Percentiles rank a stretch among this genome's conserved stretches.
Conservation (phyloP, 805 yeast genomes). For the Candida ovalis region DNA sequence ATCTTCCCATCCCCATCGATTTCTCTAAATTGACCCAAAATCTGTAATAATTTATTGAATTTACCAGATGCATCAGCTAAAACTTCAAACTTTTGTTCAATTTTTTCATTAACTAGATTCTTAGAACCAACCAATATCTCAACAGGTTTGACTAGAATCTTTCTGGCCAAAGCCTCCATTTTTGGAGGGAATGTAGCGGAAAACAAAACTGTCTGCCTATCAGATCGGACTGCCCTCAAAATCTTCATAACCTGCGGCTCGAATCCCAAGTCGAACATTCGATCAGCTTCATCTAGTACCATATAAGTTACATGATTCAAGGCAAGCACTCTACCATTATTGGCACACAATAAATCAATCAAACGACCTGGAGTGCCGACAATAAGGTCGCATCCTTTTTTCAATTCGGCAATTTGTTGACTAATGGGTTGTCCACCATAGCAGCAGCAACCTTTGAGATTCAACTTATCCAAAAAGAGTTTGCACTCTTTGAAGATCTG, state of each 20-base stretch:
- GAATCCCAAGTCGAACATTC: conserved; percentile 96
- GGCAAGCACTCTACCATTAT: conserved; percentile 70
- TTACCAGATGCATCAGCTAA: conserved; percentile 59
- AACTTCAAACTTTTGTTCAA: conserved; percentile 67
- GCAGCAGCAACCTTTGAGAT: conserved; percentile 65
- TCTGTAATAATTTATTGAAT: conserved; percentile 48
- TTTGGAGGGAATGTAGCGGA: conserved; percentile 91
- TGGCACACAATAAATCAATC: conserved; percentile 82
- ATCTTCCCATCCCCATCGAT: conserved; percentile 44
- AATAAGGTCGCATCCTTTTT: conserved; percentile 72
- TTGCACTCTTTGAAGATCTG: conserved; percentile 72
- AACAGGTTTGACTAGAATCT: conserved; percentile 59
- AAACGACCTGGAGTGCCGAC: conserved; percentile 96
- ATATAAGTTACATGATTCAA: conserved; percentile 69
- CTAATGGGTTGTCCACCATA: conserved; percentile 89
- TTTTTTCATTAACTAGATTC: conserved; percentile 77
- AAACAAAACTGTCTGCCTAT: conserved; percentile 82
- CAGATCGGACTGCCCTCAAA: conserved; percentile 72
- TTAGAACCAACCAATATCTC: conserved; percentile 78
- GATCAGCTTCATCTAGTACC: conserved; percentile 94
- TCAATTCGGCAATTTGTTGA: conserved; percentile 73
- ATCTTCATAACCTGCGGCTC: conserved; percentile 92
- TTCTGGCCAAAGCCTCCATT: conserved; percentile 70
- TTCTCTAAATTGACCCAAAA: conserved; percentile 45
- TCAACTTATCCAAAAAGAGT: conserved; percentile 49